These are phyloP conservation scores for Podila horticola DNA, from an alignment of 192 early-diverging fungal species.

Conservation along the genomic window DNA sequence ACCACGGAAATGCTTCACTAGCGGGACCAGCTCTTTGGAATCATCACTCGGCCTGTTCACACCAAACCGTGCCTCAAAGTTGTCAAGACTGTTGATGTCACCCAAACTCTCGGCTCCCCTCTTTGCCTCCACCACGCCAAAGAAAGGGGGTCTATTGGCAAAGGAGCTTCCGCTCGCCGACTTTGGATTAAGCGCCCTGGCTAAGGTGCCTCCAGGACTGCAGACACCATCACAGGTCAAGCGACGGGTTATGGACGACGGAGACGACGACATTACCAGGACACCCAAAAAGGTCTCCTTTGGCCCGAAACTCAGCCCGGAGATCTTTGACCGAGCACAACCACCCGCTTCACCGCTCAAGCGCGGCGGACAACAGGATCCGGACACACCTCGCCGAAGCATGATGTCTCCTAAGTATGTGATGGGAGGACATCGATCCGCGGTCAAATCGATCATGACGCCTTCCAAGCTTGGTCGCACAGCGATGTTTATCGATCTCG, in stretches of 20 bases:
- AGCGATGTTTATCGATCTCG: conserved; percentile 1
- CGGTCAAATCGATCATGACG: conserved; percentile 31
- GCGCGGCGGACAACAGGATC: conserved; percentile 53
- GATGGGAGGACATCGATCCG: conserved; percentile 1
- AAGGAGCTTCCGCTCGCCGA: conserved; percentile 15
- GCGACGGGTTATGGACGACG: conserved; percentile 12
- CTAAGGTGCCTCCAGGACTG: background rate
- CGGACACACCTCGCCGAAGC: conserved; percentile 14
- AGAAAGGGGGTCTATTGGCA: background rate
- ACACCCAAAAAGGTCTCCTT: conserved; percentile 58
- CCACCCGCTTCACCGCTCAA: conserved; percentile 66
- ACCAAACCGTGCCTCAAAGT: conserved; percentile 38
- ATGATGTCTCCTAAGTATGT: conserved; percentile 16
- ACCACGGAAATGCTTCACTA: conserved; percentile 10
- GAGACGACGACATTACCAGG: background rate
- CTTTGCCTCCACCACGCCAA: conserved; percentile 19
- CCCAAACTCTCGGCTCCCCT: conserved; percentile 37
- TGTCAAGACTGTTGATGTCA: conserved; percentile 37
- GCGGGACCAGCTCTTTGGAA: conserved; percentile 18
- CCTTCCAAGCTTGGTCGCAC: conserved; percentile 23
- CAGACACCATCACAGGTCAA: conserved; percentile 22
- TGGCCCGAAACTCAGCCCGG: conserved; percentile 68
- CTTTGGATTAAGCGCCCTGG: background rate
- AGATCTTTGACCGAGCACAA: conserved; percentile 63
- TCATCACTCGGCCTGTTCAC: conserved; percentile 39